Base-by-base conservation (phyloP, 202 grass and related monocot genomes). In the Digitaria exilis region DNA sequence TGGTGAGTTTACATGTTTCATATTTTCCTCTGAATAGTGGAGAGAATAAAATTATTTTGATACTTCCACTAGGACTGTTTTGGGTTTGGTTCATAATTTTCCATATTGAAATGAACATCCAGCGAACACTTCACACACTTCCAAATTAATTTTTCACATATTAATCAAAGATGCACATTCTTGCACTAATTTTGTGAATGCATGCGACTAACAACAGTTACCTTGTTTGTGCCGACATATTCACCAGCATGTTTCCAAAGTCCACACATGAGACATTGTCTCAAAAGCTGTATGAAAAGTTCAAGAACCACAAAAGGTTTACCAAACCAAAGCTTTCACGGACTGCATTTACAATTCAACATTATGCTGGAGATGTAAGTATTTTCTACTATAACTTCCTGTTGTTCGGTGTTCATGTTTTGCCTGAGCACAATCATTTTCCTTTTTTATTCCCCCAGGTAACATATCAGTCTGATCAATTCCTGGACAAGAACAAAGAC, bases 301-400 rank as follows among this genome's bases (percentile, higher is more conserved):
- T 93, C 81, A 94, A 89, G 88, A 89, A 67, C 71, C 90, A 97
- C 84, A 97, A 94, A 92, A 79, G 95, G 84, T 97, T 97, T 88
- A 65, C 81, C 76, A 94, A 91, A 86, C 95, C 95, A 69, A 97
- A 94, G 80, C 92, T 97, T 84, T 94, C 95, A 29, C 90, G 95
- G 44, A 97, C 88, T 69, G 79, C 86, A 44, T 97, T 97, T 81
- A 97, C 92, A 41, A 88, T 97, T 82, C 85, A 83, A 82, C 95
- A 97, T 85, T 97, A 94, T 93, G 95, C 95, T 82, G 95, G 95
- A 80, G 95, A 97, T 63, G 95, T 97, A 89, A 94, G 90, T 80
- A 80, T 91, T 84, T 79, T 58, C 67, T 48, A 58, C 26, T 79
- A 69, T 67, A 73, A 13, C 10, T 78, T 79, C 15, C 4, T 24